Evolutionary conservation across 2,329 filamentous ascomycete species (phyloP), one percentile per base, ranked within the genome.

Genomic region (Talaromyces amestolkiae): DNA sequence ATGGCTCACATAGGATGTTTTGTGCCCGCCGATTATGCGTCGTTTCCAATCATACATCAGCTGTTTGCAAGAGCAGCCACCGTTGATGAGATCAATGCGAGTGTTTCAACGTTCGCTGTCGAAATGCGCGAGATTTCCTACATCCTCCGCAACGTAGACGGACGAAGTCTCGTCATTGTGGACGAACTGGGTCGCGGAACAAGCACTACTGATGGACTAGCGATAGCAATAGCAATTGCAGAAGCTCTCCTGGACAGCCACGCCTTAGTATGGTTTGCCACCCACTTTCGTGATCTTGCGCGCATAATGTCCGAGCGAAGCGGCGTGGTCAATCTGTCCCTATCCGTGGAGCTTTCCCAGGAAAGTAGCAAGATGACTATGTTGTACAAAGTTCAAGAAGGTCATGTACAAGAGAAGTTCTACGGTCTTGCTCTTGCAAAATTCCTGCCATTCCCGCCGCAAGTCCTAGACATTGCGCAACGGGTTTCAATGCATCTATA

Each of bases 81-180:
- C 47, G 91, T 96, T 64, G 93, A 98, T 76, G 92, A 86, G 68
- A 90, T 96, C 24, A 92, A 97, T 78, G 89, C 90, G 17, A 98
- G 97, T 68, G 86, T 97, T 27, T 98, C 94, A 0, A 97, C 92
- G 0, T 99, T 98, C 74, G 92, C 93, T 0, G 85, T 92, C 0
- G 95, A 99, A 77, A 98, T 99, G 95, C 86, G 92, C 49, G 95
- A 98, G 72, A 96, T 94, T 80, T 92, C 93, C 0, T 97, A 96
- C 75, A 97, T 99, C 63, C 79, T 98, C 1, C 86, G 87, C 61
- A 96, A 97, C 72, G 86, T 97, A 64, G 89, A 93, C 69, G 82
- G 84, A 7, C 85, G 87, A 58, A 94, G 91, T 70, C 83, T 97
- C 71, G 88, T 89, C 1, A 91, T 99, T 58, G 87, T 99, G 59